phyloP scores from a whole-genome alignment of 306 rosid genomes.

The Castanea sativa region DNA sequence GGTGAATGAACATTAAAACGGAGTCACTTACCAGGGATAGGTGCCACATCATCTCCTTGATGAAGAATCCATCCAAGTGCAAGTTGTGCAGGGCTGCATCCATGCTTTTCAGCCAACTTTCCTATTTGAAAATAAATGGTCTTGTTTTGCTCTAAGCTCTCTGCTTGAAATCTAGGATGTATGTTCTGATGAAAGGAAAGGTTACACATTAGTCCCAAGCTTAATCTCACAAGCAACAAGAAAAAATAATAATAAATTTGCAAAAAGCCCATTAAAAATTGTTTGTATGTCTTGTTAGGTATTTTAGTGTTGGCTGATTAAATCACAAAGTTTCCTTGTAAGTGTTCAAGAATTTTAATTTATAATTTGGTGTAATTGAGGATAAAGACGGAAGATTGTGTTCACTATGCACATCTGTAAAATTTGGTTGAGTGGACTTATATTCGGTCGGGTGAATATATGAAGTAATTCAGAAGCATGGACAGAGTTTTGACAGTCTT shows the following conservation, averaged over 20 bases:
- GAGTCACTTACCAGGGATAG: conserved; percentile 61
- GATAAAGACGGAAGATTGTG: too few species aligned
- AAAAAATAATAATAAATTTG: neutral
- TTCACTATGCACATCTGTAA: too few species aligned
- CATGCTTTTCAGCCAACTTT: conserved; percentile 53
- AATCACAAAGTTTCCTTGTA: too few species aligned
- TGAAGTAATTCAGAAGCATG: too few species aligned
- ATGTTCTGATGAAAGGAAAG: conserved; percentile 31
- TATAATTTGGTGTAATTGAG: too few species aligned
- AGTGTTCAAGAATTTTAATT: too few species aligned
- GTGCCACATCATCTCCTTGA: conserved; percentile 64
- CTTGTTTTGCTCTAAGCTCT: conserved; percentile 62
- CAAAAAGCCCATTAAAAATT: neutral
- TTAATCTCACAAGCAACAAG: conserved; percentile 7
- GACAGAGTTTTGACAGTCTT: too few species aligned
- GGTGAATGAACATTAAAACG: neutral
- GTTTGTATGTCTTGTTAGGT: neutral
- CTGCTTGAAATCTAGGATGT: conserved; percentile 58
- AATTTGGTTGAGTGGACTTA: too few species aligned
- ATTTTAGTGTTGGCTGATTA: too few species aligned
- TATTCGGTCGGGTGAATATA: too few species aligned
- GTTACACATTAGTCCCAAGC: neutral
- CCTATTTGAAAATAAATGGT: conserved; percentile 35
- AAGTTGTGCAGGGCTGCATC: conserved; percentile 52
- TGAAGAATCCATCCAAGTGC: conserved; percentile 68